phyloP scores from a whole-genome alignment of 371 early-diverging fungal species.

The Lichtheimia ornata region DNA sequence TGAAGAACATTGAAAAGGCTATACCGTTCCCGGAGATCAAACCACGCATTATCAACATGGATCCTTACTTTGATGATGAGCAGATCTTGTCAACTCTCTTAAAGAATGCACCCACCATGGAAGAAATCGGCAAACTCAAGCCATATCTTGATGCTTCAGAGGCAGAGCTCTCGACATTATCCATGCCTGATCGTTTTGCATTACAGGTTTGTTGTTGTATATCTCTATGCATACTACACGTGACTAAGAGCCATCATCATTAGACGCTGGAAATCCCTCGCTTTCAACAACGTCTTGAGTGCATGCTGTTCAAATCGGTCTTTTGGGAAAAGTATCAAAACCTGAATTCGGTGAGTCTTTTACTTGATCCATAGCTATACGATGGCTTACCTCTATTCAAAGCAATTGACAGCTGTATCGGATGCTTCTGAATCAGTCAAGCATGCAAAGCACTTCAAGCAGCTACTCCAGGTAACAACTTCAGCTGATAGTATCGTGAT shows the following conservation, averaged over 20 bases:
- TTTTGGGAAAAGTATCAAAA: conserved; percentile 67
- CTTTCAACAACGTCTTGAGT: conserved; percentile 68
- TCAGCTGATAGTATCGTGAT: not conserved
- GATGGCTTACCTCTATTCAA: not conserved
- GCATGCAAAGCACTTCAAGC: conserved; percentile 35
- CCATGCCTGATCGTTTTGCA: conserved; percentile 22
- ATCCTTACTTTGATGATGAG: conserved; percentile 51
- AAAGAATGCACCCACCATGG: conserved; percentile 21
- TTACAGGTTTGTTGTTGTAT: conserved; percentile 11
- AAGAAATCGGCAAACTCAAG: conserved; percentile 20
- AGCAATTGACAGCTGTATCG: conserved; percentile 35
- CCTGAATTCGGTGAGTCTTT: conserved; percentile 51
- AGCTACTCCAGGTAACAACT: conserved; percentile 44
- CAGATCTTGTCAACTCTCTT: conserved; percentile 32
- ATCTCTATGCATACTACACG: not conserved
- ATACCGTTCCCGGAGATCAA: conserved; percentile 65
- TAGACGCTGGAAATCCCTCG: conserved; percentile 71
- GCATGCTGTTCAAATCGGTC: conserved; percentile 65
- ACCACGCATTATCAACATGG: conserved; percentile 29
- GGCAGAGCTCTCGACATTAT: conserved; percentile 13
- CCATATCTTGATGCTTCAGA: conserved; percentile 9
- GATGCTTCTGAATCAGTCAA: conserved; percentile 46
- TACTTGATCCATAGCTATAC: not conserved
- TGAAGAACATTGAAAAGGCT: conserved; percentile 67
- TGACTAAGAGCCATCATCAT: conserved; percentile 5